Evolutionary conservation across 1,139 yeast species (phyloP).

Genomic region (Protomyces pachydermus): DNA sequence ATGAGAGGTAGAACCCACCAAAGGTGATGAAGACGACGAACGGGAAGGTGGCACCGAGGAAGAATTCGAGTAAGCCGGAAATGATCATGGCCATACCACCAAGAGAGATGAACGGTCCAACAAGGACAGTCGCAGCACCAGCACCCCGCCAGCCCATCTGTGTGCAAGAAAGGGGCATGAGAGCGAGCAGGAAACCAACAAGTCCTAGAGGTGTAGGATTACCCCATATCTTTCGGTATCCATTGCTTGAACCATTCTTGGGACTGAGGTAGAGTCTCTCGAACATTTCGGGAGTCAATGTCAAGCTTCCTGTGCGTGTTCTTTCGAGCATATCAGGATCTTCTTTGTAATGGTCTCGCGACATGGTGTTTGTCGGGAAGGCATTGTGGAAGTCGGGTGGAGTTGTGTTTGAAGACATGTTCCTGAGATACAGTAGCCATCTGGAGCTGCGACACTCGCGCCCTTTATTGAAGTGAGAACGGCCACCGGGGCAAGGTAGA

Average conservation of each 20-base stretch:
- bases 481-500: too few species aligned
- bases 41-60: conserved; percentile 62
- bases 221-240: conserved; percentile 41
- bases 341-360: neutral
- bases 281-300: conserved; percentile 33
- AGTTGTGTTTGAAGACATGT: neutral
- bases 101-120: conserved; percentile 44
- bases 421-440: neutral
- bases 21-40: conserved; percentile 62
- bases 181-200: conserved; percentile 47
- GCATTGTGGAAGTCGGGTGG: neutral
- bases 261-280: conserved; percentile 33
- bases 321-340: conserved; percentile 5
- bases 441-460: too few species aligned
- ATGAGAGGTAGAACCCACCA: conserved; percentile 72
- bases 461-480: too few species aligned
- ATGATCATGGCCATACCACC: conserved; percentile 63
- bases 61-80: conserved; percentile 63
- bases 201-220: conserved; percentile 63
- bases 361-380: neutral
- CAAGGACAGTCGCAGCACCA: conserved; percentile 30
- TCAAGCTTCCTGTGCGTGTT: conserved; percentile 31
- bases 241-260: conserved; percentile 25
- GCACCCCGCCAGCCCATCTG: conserved; percentile 34
- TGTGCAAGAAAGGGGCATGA: conserved; percentile 31